A percentile compares a stretch with the other conserved stretches of the same genome.
Evolutionary conservation across 768 basidiomycete genomes (phyloP).

Genomic region (Amanita phalloides): DNA sequence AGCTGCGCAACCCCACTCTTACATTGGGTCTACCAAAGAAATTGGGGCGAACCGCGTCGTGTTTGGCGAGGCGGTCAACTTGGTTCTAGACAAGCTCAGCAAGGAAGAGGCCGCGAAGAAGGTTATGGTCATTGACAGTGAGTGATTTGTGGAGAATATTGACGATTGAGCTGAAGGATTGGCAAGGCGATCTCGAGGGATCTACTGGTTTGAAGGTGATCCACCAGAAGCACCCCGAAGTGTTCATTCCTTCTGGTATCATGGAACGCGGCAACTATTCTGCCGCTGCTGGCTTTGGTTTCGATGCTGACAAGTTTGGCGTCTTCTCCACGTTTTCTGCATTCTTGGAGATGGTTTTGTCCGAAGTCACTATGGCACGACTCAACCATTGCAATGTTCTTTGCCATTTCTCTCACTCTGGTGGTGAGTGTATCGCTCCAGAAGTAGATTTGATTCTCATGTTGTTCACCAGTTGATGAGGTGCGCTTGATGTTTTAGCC

Average conservation of each 20-base stretch:
- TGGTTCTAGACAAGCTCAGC: slow-evolving; percentile 61
- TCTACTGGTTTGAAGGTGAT: slow-evolving; percentile 84
- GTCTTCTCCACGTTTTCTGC: slow-evolving; percentile 89
- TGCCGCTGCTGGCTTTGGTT: slow-evolving; percentile 82
- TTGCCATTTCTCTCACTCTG: slow-evolving; percentile 84
- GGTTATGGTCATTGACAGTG: slow-evolving; percentile 84
- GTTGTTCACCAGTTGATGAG: slow-evolving; percentile 44
- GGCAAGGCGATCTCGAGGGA: slow-evolving; percentile 70
- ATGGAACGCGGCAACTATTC: slow-evolving; percentile 83
- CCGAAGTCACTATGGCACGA: slow-evolving; percentile 89
- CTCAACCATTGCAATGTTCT: slow-evolving; percentile 83
- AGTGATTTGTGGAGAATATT: slow-evolving; percentile 14
- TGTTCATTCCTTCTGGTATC: slow-evolving; percentile 76
- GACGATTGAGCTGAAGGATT: slow-evolving; percentile 5
- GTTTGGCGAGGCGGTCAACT: slow-evolving; percentile 78
- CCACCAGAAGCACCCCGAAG: slow-evolving; percentile 84
- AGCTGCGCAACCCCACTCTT: slow-evolving; percentile 40
- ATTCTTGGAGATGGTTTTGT: slow-evolving; percentile 86
- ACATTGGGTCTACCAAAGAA: slow-evolving; percentile 64
- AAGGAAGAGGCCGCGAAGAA: slow-evolving; percentile 71
- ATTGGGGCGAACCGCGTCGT: slow-evolving; percentile 71
- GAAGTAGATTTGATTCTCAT: not conserved
- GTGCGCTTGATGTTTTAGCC: slow-evolving; percentile 15
- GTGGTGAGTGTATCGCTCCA: slow-evolving; percentile 33
- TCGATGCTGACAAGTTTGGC: slow-evolving; percentile 71